Base-by-base conservation (phyloP, 2,329 filamentous ascomycete species). In the Ceratocystis cubensis region DNA sequence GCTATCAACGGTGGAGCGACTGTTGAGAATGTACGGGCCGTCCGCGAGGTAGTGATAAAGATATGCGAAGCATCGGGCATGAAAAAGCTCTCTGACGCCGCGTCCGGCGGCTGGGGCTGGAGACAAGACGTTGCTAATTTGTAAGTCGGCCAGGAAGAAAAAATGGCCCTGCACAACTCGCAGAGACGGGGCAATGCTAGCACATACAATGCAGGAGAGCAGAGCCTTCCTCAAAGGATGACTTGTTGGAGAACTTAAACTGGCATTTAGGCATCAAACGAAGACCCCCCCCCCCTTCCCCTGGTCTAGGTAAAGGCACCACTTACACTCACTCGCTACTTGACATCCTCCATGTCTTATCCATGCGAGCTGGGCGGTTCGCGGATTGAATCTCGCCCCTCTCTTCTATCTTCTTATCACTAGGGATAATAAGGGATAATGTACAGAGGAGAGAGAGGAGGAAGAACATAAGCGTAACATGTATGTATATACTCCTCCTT, bases 1-100 rank as follows among this genome's bases (percentile, higher is more conserved):
- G 78, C 79, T 1, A 69, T 82, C 30, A 81, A 81, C 69, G 77
- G 77, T 64, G 80, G 80, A 2, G 80, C 79, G 44, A 77, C 76
- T 1, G 73, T 76, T 28, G 78, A 78, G 41, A 76, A 82, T 71
- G 79, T 82, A 10, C 75, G 74, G 69, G 80, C 80, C 2, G 79
- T 82, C 25, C 75, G 79, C 65, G 74, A 76, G 33, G 70, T 79
- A 41, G 75, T 77, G 6, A 76, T 81, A 20, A 71, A 74, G 64
- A 77, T 82, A 64, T 82, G 79, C 70, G 72, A 77, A 68, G 78
- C 77, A 28, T 73, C 76, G 8, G 79, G 79, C 44, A 81, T 81
- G 80, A 73, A 65, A 67, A 74, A 71, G 70, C 71, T 80, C 6
- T 72, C 72, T 59, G 71, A 73, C 10, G 70, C 70, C 59, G 70